Evolutionary conservation across 2,329 filamentous ascomycete species (phyloP), one percentile per base, ranked within the genome.

Genomic region (Phyllosticta paracitricarpa): DNA sequence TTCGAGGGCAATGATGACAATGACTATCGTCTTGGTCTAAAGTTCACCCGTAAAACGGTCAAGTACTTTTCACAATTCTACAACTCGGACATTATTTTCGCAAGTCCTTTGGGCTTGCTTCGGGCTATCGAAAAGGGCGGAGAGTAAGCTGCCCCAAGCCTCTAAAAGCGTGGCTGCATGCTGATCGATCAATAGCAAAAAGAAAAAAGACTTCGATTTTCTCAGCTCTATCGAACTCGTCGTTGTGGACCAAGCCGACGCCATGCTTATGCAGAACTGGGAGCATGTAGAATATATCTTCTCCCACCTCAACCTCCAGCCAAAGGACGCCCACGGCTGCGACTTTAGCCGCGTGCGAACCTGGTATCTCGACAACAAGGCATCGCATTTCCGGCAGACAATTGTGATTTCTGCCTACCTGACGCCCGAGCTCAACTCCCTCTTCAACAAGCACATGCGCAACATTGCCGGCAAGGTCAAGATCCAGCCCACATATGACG

Each of bases 241-340:
- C 33, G 81, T 97, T 55, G 81, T 96, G 63, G 94, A 99, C 72
- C 92, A 97, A 75, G 88, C 91, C 12, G 92, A 97, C 73, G 91
- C 91, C 0, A 83, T 97, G 52, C 83, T 96, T 8, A 97, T 97
- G 91, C 94, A 99, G 73, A 97, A 96, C 73, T 97, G 93, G 92
- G 91, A 97, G 69, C 93, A 99, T 71, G 84, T 97, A 63, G 89
- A 95, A 72, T 89, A 89, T 72, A 89, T 97, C 68, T 92, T 97
- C 70, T 86, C 90, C 64, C 90, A 96, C 72, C 82, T 99, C 64
- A 99, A 99, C 72, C 81, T 89, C 24, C 90, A 96, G 68, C 93
- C 94, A 48, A 90, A 88, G 69, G 89, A 96, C 68, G 84, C 90
- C 0, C 92, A 97, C 73, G 92, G 89, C 65, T 96, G 91, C 69